Percentiles rank a stretch among this genome's conserved stretches.
Evolutionary conservation across 345 rosid species (phyloP).

Genomic region (Ricinus communis): DNA sequence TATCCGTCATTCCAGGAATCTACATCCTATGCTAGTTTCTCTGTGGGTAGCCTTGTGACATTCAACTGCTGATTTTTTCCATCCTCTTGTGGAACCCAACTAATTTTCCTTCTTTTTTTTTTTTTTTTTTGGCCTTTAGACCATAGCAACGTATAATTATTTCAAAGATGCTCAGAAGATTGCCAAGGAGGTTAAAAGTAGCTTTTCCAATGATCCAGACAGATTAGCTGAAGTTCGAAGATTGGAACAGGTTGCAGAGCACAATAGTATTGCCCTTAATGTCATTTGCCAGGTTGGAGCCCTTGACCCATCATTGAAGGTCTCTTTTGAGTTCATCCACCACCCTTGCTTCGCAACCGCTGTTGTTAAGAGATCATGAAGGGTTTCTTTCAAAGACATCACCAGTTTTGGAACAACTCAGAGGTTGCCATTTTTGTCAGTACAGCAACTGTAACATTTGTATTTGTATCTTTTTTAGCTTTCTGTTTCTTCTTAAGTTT

Average conservation of each 20-base stretch:
- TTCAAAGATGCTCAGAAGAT: conserved; percentile 90
- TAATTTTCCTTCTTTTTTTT: conserved; percentile 8
- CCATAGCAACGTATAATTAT: conserved; percentile 58
- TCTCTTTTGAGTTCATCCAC: conserved; percentile 80
- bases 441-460: conserved; percentile 41
- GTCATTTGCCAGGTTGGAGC: conserved; percentile 56
- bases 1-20: conserved; percentile 74
- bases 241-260: conserved; percentile 93
- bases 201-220: conserved; percentile 66
- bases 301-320: conserved; percentile 74
- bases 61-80: not conserved
- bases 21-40: conserved; percentile 62
- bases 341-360: conserved; percentile 91
- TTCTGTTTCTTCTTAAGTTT: too few relatives aligned
- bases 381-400: too few relatives aligned
- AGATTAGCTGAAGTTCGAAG: conserved; percentile 65
- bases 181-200: conserved; percentile 72
- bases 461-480: not conserved
- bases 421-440: conserved; percentile 23
- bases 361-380: conserved; percentile 82
- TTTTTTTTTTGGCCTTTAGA: too few relatives aligned
- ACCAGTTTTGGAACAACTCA: conserved; percentile 39
- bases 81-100: not conserved
- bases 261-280: conserved; percentile 72
- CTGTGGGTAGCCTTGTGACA: conserved; percentile 51